Conservation (phyloP, 2,329 filamentous ascomycete species). For the Pseudogymnoascus sp. region DNA sequence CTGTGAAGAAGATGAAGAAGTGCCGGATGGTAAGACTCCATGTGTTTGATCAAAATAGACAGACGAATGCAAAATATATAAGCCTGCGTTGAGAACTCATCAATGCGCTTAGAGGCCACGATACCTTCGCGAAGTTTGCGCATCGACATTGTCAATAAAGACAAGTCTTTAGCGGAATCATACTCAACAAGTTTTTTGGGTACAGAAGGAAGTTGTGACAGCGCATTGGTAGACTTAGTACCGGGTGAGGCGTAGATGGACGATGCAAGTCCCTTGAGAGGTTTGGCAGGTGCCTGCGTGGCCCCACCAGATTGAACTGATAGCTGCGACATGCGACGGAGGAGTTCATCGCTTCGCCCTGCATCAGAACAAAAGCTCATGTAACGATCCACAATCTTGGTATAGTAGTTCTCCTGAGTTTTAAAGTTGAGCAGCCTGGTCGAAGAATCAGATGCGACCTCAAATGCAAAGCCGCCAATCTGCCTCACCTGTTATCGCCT, state of each 20-base stretch:
- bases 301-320: slow-evolving; percentile 23
- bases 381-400: slow-evolving; percentile 79
- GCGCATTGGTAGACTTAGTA: slow-evolving; percentile 9
- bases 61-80: slow-evolving; percentile 88
- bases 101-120: slow-evolving; percentile 63
- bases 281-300: not conserved
- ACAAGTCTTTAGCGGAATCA: slow-evolving; percentile 52
- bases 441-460: slow-evolving; percentile 9
- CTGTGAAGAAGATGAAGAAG: slow-evolving; percentile 66
- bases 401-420: slow-evolving; percentile 77
- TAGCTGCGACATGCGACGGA: slow-evolving; percentile 64
- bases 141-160: slow-evolving; percentile 70
- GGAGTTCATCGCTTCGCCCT: slow-evolving; percentile 61
- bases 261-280: slow-evolving; percentile 10
- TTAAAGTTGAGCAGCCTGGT: slow-evolving; percentile 62
- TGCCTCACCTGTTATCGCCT: slow-evolving; percentile 68
- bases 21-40: slow-evolving; percentile 83
- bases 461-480: not conserved
- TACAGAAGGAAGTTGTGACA: slow-evolving; percentile 15
- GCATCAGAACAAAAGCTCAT: slow-evolving; percentile 77
- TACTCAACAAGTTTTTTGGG: slow-evolving; percentile 17
- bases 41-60: slow-evolving; percentile 69
- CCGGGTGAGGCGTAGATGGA: slow-evolving; percentile 9
- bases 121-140: slow-evolving; percentile 89
- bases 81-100: slow-evolving; percentile 76